phyloP scores from a whole-genome alignment of 108 stramenopile species.

The Pelagomonas calceolata region DNA sequence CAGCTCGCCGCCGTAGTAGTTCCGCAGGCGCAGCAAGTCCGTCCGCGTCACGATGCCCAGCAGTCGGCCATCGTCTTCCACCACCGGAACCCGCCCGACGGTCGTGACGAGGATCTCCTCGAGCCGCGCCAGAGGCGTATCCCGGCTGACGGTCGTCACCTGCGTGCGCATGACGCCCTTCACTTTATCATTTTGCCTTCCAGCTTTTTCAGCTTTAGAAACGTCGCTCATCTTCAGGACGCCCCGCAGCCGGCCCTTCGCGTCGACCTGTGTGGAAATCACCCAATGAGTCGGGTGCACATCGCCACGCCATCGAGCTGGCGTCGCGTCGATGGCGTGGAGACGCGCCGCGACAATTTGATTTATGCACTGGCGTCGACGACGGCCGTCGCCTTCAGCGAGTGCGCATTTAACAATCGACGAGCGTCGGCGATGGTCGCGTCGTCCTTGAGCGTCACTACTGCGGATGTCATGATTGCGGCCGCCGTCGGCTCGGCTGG shows the following conservation, averaged over 20 bases:
- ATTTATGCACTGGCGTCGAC: too few relatives aligned
- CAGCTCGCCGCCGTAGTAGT: constrained; percentile 47
- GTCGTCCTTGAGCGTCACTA: constrained; percentile 14
- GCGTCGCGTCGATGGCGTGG: too few relatives aligned
- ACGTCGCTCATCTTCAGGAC: background rate
- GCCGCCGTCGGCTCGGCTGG: constrained; percentile 48
- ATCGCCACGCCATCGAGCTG: too few relatives aligned
- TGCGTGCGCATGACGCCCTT: background rate
- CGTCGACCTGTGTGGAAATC: too few relatives aligned
- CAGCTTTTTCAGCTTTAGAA: background rate
- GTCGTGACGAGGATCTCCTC: background rate
- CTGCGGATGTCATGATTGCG: constrained; percentile 74
- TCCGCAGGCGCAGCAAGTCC: constrained; percentile 66
- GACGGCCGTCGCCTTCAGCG: background rate
- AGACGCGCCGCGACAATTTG: too few relatives aligned
- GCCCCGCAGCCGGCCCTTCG: background rate
- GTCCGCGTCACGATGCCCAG: constrained; percentile 77
- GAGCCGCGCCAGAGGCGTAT: background rate
- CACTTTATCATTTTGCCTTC: background rate
- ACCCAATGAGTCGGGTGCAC: too few relatives aligned
- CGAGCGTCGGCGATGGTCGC: background rate
- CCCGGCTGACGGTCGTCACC: background rate
- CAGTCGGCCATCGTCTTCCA: constrained; percentile 32
- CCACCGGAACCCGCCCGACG: constrained; percentile 4
- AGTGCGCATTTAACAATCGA: background rate